Percentiles rank a stretch among this genome's conserved stretches.
Conservation (phyloP, 2,329 filamentous ascomycete species). For the Fonsecaea multimorphosa region DNA sequence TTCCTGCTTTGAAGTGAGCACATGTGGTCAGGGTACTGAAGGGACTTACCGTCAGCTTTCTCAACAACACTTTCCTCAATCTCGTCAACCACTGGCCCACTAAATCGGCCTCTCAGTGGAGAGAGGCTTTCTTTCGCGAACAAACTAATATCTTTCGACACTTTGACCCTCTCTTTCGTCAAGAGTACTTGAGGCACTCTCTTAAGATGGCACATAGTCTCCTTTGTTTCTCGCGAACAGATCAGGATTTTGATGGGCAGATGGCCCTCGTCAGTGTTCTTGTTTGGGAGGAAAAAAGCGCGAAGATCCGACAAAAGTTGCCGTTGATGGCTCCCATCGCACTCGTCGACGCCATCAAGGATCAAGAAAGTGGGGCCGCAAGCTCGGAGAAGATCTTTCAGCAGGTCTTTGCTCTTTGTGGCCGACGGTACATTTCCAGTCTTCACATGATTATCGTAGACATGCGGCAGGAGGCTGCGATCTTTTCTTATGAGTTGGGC, state of each 20-base stretch:
- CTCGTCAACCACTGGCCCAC: not conserved
- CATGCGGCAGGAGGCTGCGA: constrained; percentile 37
- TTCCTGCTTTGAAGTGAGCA: not conserved
- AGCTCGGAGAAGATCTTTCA: constrained; percentile 8
- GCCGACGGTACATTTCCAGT: constrained; percentile 23
- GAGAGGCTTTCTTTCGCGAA: not conserved
- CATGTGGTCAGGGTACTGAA: not conserved
- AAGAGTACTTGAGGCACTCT: not conserved
- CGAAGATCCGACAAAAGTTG: not conserved
- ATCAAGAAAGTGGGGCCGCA: not conserved
- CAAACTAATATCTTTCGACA: not conserved
- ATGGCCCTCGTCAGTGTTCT: too few relatives aligned
- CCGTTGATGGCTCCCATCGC: too few relatives aligned
- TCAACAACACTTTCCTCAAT: not conserved
- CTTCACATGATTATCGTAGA: constrained; percentile 40
- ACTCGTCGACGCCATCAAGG: not conserved
- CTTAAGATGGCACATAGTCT: not conserved
- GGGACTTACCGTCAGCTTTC: not conserved
- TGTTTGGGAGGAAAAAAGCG: too few relatives aligned
- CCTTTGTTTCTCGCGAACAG: not conserved
- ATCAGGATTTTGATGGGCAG: not conserved
- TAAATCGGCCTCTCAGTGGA: not conserved
- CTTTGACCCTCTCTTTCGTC: not conserved
- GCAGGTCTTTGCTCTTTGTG: constrained; percentile 36
- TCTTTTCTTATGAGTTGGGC: constrained; percentile 39